These are phyloP conservation scores for Arthrobotrys iridis DNA, from an alignment of 2,329 filamentous ascomycete species.

Conservation along the genomic window DNA sequence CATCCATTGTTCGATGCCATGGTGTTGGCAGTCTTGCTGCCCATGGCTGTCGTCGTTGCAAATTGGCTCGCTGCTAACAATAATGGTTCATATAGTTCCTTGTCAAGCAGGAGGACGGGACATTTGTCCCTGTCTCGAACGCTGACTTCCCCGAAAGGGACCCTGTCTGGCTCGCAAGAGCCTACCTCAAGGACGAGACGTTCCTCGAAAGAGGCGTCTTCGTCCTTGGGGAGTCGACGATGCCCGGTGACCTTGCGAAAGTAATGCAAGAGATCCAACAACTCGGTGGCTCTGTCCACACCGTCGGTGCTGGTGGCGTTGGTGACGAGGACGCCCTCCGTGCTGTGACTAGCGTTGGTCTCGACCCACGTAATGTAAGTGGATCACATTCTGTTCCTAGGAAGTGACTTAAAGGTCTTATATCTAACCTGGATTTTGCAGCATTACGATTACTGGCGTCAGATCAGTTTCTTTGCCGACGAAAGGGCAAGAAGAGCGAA, in stretches of 20 bases:
- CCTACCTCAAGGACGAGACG: conserved; percentile 35
- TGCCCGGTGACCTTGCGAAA: conserved; percentile 1
- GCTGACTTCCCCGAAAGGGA: conserved; percentile 13
- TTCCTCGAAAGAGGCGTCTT: conserved; percentile 37
- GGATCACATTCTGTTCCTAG: not conserved
- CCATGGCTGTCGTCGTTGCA: not conserved
- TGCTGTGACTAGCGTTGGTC: conserved; percentile 23
- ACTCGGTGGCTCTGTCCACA: conserved; percentile 6
- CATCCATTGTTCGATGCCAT: too few relatives aligned
- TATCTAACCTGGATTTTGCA: not conserved
- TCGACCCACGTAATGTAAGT: conserved; percentile 42
- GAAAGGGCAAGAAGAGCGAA: not conserved
- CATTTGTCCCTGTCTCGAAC: conserved; percentile 16
- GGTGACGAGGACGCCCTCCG: conserved; percentile 28
- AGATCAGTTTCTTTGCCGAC: not conserved
- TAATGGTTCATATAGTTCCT: conserved; percentile 26
- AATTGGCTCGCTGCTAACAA: not conserved
- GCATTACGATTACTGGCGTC: conserved; percentile 40
- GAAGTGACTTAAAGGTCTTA: not conserved
- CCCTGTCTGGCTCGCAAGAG: conserved; percentile 4
- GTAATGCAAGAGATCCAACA: conserved; percentile 12
- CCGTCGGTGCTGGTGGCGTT: conserved; percentile 14
- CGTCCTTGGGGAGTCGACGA: conserved; percentile 35
- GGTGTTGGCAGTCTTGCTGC: too few relatives aligned
- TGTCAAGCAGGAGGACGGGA: conserved; percentile 8